These are phyloP conservation scores for Crotalaria pallida DNA, from an alignment of 306 rosid species.

Conservation along the genomic window DNA sequence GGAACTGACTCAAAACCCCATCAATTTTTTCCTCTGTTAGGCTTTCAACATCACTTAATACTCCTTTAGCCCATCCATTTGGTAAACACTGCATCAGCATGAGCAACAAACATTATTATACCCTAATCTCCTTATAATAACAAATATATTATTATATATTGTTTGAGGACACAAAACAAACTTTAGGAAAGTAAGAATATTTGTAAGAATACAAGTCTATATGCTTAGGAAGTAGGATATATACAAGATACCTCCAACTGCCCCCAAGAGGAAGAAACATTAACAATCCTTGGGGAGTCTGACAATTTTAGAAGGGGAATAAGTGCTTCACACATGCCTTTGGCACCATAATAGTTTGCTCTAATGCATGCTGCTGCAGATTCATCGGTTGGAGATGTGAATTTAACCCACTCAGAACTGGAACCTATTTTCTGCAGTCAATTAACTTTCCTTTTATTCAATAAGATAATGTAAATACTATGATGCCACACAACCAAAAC, in stretches of 20 bases:
- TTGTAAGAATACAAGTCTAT: not conserved
- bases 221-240: too few species aligned
- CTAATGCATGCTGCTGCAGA: constrained; percentile 18
- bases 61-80: constrained; percentile 36
- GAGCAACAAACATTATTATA: not conserved
- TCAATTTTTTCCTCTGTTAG: constrained; percentile 43
- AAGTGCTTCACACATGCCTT: constrained; percentile 24
- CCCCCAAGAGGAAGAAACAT: constrained; percentile 29
- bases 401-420: not conserved
- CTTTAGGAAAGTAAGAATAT: too few species aligned
- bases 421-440: not conserved
- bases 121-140: not conserved
- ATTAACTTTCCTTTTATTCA: too few species aligned
- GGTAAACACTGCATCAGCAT: constrained; percentile 23
- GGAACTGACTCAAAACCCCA: constrained; percentile 34
- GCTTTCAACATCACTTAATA: constrained; percentile 33
- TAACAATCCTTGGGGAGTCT: constrained; percentile 31
- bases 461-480: too few species aligned
- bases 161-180: too few species aligned
- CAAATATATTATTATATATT: not conserved
- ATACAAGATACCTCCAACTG: constrained; percentile 24
- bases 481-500: too few species aligned
- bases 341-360: constrained; percentile 36
- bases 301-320: constrained; percentile 26
- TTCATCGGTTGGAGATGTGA: not conserved